Evolutionary conservation across 2,329 filamentous ascomycete species (phyloP), one percentile per base, ranked within the genome.

Genomic region (Stylonectria norvegica): DNA sequence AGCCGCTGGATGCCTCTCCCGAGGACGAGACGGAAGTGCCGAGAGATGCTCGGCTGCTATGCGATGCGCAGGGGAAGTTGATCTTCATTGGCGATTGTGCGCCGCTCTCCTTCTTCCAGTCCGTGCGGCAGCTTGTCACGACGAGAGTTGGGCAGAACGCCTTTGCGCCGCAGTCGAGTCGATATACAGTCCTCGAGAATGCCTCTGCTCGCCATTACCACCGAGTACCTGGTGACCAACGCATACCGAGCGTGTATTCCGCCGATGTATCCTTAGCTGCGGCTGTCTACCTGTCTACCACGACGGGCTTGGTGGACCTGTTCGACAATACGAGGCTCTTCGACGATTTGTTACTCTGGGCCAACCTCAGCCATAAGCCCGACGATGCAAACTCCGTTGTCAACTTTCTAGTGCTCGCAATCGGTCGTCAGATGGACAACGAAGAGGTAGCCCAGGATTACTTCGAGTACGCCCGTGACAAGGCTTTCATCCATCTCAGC

Each of bases 71-170:
- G 41, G 75, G 75, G 1, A 76, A 76, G 49, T 55, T 76, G 16
- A 72, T 75, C 20, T 78, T 78, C 52, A 73, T 78, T 17, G 75
- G 75, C 5, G 75, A 78, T 52, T 78, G 74, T 47, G 75, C 75
- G 4, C 75, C 75, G 1, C 58, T 78, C 15, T 78, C 74, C 0
- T 72, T 78, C 45, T 78, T 78, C 48, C 73, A 77, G 47, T 76
- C 72, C 0, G 69, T 78, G 5, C 65, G 74, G 2, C 69, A 75
- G 48, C 65, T 78, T 14, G 72, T 78, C 16, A 75, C 69, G 0
- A 67, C 63, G 0, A 61, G 67, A 5, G 67, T 77, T 22, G 73
- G 73, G 14, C 63, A 67, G 10, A 63, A 70, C 33, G 73, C 72
- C 1, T 77, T 78, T 44, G 69, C 73, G 2, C 71, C 73, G 0